These are phyloP conservation scores for Pinus albicaulis DNA, from an alignment of 75 land plant genomes.

Conservation along the genomic window DNA sequence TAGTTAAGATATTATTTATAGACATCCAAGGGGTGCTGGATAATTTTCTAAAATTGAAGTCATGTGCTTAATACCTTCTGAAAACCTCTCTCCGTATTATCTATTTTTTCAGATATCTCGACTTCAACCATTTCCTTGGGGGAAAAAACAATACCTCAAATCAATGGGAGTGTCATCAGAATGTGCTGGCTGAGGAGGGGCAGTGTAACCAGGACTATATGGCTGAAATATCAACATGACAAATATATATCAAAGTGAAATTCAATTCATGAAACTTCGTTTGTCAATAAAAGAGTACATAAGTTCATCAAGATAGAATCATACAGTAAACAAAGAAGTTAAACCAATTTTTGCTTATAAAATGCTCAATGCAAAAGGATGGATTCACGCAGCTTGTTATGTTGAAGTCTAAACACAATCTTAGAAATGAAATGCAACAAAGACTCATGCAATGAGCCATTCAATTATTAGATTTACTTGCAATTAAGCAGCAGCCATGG, in stretches of 20 bases:
- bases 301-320: not conserved
- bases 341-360: not conserved
- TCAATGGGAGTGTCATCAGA: slow-evolving; percentile 28
- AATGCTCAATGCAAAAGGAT: not conserved
- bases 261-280: slow-evolving; percentile 4
- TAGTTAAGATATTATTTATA: not conserved
- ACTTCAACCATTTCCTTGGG: not conserved
- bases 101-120: not conserved
- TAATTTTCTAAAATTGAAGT: not conserved
- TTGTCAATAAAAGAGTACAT: not conserved
- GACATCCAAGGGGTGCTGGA: not conserved
- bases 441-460: not conserved
- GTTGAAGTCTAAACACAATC: not conserved
- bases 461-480: not conserved
- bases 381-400: not conserved
- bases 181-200: slow-evolving; percentile 21
- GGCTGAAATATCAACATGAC: slow-evolving; percentile 16
- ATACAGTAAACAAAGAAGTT: not conserved
- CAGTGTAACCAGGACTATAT: slow-evolving; percentile 27
- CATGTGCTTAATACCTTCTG: not conserved
- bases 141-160: slow-evolving; percentile 20
- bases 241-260: slow-evolving; percentile 6
- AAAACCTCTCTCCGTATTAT: not conserved
- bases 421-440: not conserved
- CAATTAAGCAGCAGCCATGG: not conserved